Percentiles rank a stretch among this genome's conserved stretches.
Evolutionary conservation across 1,284 basidiomycete genomes (phyloP).

Genomic region (Tylopilus orsonianus): DNA sequence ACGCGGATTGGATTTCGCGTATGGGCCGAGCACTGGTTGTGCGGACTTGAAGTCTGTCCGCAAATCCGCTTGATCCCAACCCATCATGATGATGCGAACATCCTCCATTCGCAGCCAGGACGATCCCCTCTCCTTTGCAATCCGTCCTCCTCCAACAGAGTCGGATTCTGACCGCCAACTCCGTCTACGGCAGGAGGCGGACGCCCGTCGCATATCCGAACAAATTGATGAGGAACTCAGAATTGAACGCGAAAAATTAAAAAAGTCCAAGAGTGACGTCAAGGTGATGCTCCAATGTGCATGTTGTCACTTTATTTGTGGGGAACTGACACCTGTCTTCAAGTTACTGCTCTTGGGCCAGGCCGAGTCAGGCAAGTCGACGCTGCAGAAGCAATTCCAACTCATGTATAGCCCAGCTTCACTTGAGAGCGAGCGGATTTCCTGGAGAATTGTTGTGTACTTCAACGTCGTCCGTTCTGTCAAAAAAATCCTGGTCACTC

Average conservation of each 20-base stretch:
- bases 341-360: conserved; percentile 77
- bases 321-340: conserved; percentile 20
- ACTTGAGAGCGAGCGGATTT: conserved; percentile 72
- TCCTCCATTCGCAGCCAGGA: conserved; percentile 69
- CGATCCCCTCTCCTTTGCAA: conserved; percentile 69
- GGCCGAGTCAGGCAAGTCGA: conserved; percentile 81
- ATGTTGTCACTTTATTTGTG: conserved; percentile 14
- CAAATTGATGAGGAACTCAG: conserved; percentile 78
- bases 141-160: conserved; percentile 67
- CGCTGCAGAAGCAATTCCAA: conserved; percentile 83
- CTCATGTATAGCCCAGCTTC: conserved; percentile 78
- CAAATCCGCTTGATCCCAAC: conserved; percentile 29
- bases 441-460: conserved; percentile 81
- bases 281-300: conserved; percentile 47
- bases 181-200: conserved; percentile 63
- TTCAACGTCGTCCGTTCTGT: conserved; percentile 79
- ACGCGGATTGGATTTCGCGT: background rate
- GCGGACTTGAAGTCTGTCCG: background rate
- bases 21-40: background rate
- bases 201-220: conserved; percentile 72
- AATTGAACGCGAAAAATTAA: conserved; percentile 61
- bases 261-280: conserved; percentile 68
- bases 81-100: conserved; percentile 53
- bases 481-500: conserved; percentile 67
- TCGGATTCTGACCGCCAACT: conserved; percentile 57